Evolutionary conservation across 164 flowering plant species (phyloP).

Genomic region (Vitis rotundifolia): DNA sequence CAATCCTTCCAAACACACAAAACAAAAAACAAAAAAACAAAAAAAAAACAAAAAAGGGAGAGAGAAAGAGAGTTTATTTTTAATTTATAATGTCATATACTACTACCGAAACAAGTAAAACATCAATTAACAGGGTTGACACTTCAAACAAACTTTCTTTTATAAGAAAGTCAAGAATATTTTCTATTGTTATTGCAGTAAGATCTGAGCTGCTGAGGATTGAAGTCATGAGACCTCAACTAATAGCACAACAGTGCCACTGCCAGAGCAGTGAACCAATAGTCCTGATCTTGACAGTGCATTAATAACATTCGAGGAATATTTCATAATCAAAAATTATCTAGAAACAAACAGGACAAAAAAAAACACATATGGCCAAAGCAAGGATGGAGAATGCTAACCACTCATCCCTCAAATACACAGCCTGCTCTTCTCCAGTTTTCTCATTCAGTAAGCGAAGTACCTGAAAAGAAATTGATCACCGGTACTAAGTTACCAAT

Average conservation of each 20-base stretch:
- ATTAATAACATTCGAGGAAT: too few relatives aligned
- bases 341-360: not conserved
- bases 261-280: not conserved
- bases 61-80: too few relatives aligned
- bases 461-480: conserved; percentile 41
- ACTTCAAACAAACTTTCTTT: too few relatives aligned
- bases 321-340: not conserved
- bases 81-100: too few relatives aligned
- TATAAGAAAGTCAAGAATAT: too few relatives aligned
- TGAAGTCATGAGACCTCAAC: not conserved
- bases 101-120: too few relatives aligned
- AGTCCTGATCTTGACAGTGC: not conserved
- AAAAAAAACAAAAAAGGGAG: too few relatives aligned
- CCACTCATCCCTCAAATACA: conserved; percentile 87
- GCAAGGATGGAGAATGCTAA: conserved; percentile 23
- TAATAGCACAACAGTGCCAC: not conserved
- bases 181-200: too few relatives aligned
- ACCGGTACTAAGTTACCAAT: conserved; percentile 4
- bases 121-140: too few relatives aligned
- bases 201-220: too few relatives aligned
- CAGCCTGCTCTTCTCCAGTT: conserved; percentile 69
- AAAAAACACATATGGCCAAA: not conserved
- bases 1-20: too few relatives aligned
- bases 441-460: conserved; percentile 83
- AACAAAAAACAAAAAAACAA: too few relatives aligned